Evolutionary conservation across 164 flowering plant genomes (phyloP).

Genomic region (Hamamelis virginiana): DNA sequence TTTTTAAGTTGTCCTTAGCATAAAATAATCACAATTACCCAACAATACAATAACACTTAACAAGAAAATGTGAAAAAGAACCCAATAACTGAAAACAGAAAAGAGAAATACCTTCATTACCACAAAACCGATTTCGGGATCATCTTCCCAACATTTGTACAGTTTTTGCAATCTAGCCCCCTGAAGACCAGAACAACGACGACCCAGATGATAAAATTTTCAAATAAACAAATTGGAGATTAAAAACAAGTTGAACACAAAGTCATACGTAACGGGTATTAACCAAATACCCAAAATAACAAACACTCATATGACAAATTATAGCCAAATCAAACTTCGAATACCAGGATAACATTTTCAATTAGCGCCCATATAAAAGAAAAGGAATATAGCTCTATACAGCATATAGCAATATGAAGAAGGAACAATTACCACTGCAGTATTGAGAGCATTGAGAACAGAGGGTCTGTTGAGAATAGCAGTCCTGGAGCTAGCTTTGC

Average conservation of each 20-base stretch:
- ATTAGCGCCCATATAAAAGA: not conserved
- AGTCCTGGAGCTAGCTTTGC: slow-evolving; percentile 45
- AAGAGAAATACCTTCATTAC: slow-evolving; percentile 43
- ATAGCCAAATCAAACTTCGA: no score
- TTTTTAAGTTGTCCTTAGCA: not conserved
- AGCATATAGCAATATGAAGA: not conserved
- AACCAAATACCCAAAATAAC: not conserved
- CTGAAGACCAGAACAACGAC: slow-evolving; percentile 22
- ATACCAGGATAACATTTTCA: no score
- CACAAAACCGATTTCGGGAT: slow-evolving; percentile 56
- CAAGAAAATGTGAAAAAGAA: not conserved
- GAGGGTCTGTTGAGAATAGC: slow-evolving; percentile 63
- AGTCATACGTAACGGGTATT: not conserved
- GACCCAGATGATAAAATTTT: not conserved
- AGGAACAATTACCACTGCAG: slow-evolving; percentile 37
- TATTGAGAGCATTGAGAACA: slow-evolving; percentile 56
- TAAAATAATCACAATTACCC: not conserved
- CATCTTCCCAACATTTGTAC: slow-evolving; percentile 58
- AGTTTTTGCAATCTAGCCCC: slow-evolving; percentile 43
- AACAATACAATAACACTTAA: not conserved
- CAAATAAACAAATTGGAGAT: not conserved
- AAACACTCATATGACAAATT: not conserved
- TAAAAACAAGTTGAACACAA: not conserved
- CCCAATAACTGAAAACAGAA: not conserved
- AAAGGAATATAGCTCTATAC: no score